Evolutionary conservation across 2,329 filamentous ascomycete genomes (phyloP), one percentile per base, ranked within the genome.

Genomic region (Penicillium sp.): DNA sequence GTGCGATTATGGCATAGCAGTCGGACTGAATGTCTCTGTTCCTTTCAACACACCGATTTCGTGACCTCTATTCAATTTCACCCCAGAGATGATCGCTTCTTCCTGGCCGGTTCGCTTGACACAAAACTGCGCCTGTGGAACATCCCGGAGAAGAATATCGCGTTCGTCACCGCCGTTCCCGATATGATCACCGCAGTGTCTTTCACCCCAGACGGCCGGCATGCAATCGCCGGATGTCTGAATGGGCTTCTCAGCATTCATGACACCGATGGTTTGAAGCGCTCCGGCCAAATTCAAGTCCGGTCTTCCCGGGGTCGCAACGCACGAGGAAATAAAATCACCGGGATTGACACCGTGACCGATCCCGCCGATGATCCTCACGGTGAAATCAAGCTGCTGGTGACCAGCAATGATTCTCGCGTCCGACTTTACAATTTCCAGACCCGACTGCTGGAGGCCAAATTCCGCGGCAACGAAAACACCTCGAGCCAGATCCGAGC

Each of bases 321-420:
- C 62, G 86, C 90, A 4, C 96, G 95, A 66, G 91, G 91, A 5
- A 95, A 90, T 73, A 98, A 98, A 66, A 95, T 98, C 58, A 97
- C 93, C 0, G 90, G 90, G 5, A 95, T 98, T 45, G 84, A 91
- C 61, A 86, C 89, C 0, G 83, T 85, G 54, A 69, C 73, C 12
- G 74, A 82, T 42, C 82, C 83, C 4, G 74, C 76, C 2, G 72
- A 76, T 24, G 73, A 79, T 43, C 72, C 73, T 2, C 79, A 79
- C 33, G 81, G 81, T 1, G 85, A 90, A 45, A 78, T 88, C 43
- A 95, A 94, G 61, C 74, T 98, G 3, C 74, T 98, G 5, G 83
- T 98, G 48, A 95, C 89, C 1, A 96, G 90, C 57, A 98, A 97
- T 60, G 93, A 98, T 65, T 96, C 91, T 1, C 82, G 93, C 24